Base-by-base conservation (phyloP, 805 yeast species). In the Yarrowia sp. region DNA sequence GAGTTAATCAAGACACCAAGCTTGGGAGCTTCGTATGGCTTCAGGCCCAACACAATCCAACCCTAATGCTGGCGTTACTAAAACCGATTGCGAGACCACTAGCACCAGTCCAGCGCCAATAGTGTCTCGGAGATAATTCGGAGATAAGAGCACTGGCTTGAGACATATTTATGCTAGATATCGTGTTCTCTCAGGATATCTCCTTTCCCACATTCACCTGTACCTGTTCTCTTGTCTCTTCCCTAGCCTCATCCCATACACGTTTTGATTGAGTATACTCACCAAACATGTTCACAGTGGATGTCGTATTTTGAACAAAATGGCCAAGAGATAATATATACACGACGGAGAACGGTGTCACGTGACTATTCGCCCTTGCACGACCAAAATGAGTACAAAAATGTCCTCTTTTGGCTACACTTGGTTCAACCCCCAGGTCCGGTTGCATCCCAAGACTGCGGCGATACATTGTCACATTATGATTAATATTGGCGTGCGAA, bases 101-200 rank as follows among this genome's bases (percentile, higher is more conserved):
- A n/a, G n/a, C n/a, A n/a, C n/a, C n/a, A n/a, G n/a, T n/a, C n/a
- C n/a, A n/a, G n/a, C n/a, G n/a, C n/a, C n/a, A n/a, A n/a, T n/a
- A n/a, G n/a, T n/a, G 38, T 14, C 22, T 16, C 54, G 54, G 54
- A 48, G 54, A 48, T 48, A 21, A 9, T 16, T 21, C 54, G 54
- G 54, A 32, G 54, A 48, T 46, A 46, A 46, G 36, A 46, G 21
- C n/a, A n/a, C n/a, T n/a, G n/a, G n/a, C n/a, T n/a, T n/a, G n/a
- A n/a, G n/a, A n/a, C n/a, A n/a, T n/a, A n/a, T n/a, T n/a, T n/a
- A n/a, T n/a, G n/a, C 30, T 8, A 26, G 30, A 26, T 26, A 5
- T 26, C 30, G 30, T 26, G n/a, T 26, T 26, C 8, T 33, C 8
- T 16, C 36, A 4, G 12, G 5, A 2, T 19, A 9, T 19, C 41